A percentile compares a stretch with the other conserved stretches of the same genome.
phyloP scores from a whole-genome alignment of 805 yeast species.

The Kuraishia cidri region DNA sequence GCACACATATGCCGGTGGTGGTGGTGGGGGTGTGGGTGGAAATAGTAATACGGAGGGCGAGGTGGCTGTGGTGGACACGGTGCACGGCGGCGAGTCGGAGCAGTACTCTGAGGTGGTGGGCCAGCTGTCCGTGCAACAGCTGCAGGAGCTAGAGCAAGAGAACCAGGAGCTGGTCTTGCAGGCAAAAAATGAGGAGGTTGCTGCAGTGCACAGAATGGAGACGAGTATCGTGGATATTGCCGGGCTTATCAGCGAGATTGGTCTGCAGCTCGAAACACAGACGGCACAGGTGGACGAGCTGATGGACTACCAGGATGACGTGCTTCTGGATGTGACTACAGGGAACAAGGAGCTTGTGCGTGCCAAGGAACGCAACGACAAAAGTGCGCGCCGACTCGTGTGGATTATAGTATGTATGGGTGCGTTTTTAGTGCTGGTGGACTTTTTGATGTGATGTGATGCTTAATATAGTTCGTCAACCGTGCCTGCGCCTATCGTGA shows the following conservation, averaged over 20 bases:
- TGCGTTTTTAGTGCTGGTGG: conserved; percentile 44
- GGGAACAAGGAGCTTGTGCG: conserved; percentile 66
- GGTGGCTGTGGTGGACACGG: conserved; percentile 3
- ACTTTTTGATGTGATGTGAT: conserved; percentile 27
- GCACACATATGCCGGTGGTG: conserved; percentile 15
- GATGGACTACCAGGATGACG: conserved; percentile 57
- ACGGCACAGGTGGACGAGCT: conserved; percentile 58
- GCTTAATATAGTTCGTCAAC: conserved; percentile 7
- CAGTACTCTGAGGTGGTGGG: conserved; percentile 24
- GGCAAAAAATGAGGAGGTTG: conserved; percentile 49
- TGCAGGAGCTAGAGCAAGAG: conserved; percentile 49
- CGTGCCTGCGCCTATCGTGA: conserved; percentile 48
- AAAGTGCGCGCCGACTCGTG: conserved; percentile 48
- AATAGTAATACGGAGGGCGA: too few species aligned
- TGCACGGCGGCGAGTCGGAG: conserved; percentile 16
- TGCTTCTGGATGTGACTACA: conserved; percentile 51
- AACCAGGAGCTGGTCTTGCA: conserved; percentile 43
- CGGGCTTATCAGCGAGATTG: conserved; percentile 63
- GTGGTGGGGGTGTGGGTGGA: too few species aligned
- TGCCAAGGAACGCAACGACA: conserved; percentile 61
- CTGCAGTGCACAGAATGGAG: conserved; percentile 52
- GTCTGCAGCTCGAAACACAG: conserved; percentile 66
- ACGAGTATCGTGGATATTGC: conserved; percentile 64
- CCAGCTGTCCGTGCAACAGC: conserved; percentile 38
- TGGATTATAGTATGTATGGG: conserved; percentile 48